Conservation (phyloP, 2,329 filamentous ascomycete genomes). For the Xylariaceae sp. region DNA sequence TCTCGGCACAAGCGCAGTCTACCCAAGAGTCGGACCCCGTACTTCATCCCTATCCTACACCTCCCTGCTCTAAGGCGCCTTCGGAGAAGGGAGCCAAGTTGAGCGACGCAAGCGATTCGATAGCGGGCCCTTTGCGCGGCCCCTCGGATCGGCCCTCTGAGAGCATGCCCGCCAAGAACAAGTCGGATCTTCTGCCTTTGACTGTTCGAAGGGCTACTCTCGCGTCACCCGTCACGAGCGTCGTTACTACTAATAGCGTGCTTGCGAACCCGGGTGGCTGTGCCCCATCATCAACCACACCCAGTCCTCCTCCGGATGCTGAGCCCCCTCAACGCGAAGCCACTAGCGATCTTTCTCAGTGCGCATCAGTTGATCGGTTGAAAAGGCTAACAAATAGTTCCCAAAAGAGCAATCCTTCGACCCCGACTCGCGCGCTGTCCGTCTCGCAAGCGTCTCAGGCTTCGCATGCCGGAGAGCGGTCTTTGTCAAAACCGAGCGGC, state of each 20-base stretch:
- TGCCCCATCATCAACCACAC: conserved; percentile 42
- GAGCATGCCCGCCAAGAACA: conserved; percentile 31
- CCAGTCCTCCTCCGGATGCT: conserved; percentile 42
- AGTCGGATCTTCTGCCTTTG: conserved; percentile 34
- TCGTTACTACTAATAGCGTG: conserved; percentile 56
- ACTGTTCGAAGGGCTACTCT: conserved; percentile 37
- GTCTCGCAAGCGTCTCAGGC: conserved; percentile 51
- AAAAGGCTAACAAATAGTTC: conserved; percentile 84
- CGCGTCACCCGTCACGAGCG: conserved; percentile 54
- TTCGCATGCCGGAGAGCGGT: conserved; percentile 32
- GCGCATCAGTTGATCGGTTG: conserved; percentile 59
- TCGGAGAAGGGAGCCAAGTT: conserved; percentile 36
- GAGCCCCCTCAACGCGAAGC: conserved; percentile 28
- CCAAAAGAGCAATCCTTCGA: conserved; percentile 86
- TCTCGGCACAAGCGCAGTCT: conserved; percentile 22
- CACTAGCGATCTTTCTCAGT: conserved; percentile 37
- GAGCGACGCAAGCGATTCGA: conserved; percentile 33
- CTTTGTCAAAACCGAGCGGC: conserved; percentile 25
- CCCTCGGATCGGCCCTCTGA: conserved; percentile 28
- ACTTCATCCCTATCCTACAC: conserved; percentile 47
- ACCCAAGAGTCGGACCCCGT: conserved; percentile 21
- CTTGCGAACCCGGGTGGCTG: conserved; percentile 57
- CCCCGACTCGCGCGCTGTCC: conserved; percentile 82
- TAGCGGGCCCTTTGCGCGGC: conserved; percentile 25
- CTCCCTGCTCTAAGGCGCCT: conserved; percentile 43